Base-by-base conservation (phyloP, 2,329 filamentous ascomycete species). In the Lachnellula cervina region DNA sequence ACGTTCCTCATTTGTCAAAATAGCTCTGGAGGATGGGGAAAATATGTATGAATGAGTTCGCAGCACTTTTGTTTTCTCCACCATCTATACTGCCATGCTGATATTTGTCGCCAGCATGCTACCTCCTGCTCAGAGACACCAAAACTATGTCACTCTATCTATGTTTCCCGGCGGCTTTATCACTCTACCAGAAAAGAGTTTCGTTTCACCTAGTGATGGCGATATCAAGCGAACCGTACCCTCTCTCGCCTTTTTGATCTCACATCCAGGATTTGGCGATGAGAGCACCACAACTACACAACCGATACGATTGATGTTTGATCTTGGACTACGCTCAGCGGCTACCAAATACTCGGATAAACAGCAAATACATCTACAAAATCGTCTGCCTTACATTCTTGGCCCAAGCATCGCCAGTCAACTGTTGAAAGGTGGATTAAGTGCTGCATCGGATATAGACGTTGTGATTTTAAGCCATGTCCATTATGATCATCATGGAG, bases 401-500 rank as follows among this genome's bases (percentile, higher is more conserved):
- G 65, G 68, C 2, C 77, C 77, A 0, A 78, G 79, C 55, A 74
- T 74, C 14, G 72, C 71, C 1, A 68, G 64, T 5, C 72, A 66
- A 44, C 61, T 80, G 40, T 64, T 66, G 49, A 56, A 58, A 48
- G 74, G 74, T 5, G 72, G 71, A 1, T 51, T 77, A 8, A 35
- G 52, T 6, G 56, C 57, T 8, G 49, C 48, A n/a, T 53, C 43
- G 21, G 62, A 62, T 46, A 51, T 64, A 16, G 55, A 60, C 32
- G 49, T 46, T 44, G 59, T 64, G 5, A 35, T 83, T 7, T 65
- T 81, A 1, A 78, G 75, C 60, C 81, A 84, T 56, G 72, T 80
- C 0, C 80, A 84, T 61, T 82, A 78, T 73, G 80, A 84, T 61
- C 81, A 83, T 58, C 72, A 78, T 38, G 81, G 80, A n/a, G 80